These are phyloP conservation scores for Brassica cretica DNA, from an alignment of 345 rosid genomes.

Conservation along the genomic window DNA sequence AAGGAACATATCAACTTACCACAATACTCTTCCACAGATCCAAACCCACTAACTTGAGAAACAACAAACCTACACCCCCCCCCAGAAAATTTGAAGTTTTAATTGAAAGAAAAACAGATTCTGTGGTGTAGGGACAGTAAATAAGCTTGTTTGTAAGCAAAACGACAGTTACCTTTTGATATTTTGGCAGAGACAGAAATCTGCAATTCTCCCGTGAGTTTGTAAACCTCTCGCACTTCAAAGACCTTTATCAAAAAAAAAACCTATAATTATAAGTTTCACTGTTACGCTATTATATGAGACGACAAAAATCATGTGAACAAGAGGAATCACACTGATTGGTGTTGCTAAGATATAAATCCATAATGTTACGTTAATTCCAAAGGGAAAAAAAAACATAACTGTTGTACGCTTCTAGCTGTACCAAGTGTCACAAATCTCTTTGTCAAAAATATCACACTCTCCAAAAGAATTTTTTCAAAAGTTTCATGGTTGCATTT, in stretches of 20 bases:
- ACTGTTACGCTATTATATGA: conserved; percentile 6
- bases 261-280: background rate
- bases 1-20: conserved; percentile 34
- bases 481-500: background rate
- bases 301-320: conserved; percentile 18
- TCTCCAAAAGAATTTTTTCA: background rate
- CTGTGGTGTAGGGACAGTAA: conserved; percentile 25
- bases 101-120: conserved; percentile 13
- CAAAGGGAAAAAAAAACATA: background rate
- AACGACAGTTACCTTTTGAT: conserved; percentile 22
- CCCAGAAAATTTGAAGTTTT: background rate
- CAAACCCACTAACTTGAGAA: conserved; percentile 11
- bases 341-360: background rate
- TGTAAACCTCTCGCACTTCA: conserved; percentile 29
- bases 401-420: background rate
- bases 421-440: conserved; percentile 24
- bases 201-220: conserved; percentile 36
- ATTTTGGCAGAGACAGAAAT: conserved; percentile 12
- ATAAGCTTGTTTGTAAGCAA: background rate
- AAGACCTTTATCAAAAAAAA: background rate
- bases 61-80: background rate
- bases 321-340: conserved; percentile 4
- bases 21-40: conserved; percentile 9
- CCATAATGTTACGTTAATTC: conserved; percentile 22
- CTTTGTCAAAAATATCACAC: background rate